These are phyloP conservation scores for Neofusicoccum laricinum DNA, from an alignment of 2,329 filamentous ascomycete genomes.

Conservation along the genomic window DNA sequence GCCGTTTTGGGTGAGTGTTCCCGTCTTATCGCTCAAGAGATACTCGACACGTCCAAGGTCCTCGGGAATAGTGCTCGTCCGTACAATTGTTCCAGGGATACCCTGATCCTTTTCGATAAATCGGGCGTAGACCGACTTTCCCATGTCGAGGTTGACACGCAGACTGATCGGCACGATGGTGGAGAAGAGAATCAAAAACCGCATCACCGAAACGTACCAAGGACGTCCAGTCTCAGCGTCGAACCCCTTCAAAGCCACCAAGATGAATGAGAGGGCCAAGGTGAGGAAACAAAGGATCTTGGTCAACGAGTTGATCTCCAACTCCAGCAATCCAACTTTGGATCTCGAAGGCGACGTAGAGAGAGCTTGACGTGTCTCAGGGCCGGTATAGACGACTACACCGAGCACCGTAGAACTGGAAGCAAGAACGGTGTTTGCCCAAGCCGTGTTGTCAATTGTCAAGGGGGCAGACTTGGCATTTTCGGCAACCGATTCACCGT, in stretches of 20 bases:
- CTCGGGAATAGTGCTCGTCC: constrained; percentile 96
- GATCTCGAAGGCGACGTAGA: constrained; percentile 90
- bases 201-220: constrained; percentile 97
- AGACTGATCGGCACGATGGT: constrained; percentile 97
- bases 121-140: constrained; percentile 92
- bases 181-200: constrained; percentile 98
- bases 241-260: constrained; percentile 86
- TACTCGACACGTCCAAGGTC: constrained; percentile 96
- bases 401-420: constrained; percentile 87
- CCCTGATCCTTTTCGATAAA: constrained; percentile 91
- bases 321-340: constrained; percentile 89
- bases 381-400: constrained; percentile 90
- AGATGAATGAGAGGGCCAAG: constrained; percentile 76
- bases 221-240: constrained; percentile 60
- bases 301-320: constrained; percentile 94
- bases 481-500: constrained; percentile 21
- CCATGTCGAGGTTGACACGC: constrained; percentile 94
- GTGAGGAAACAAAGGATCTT: constrained; percentile 94
- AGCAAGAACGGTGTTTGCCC: constrained; percentile 96
- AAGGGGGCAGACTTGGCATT: constrained; percentile 64
- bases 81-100: constrained; percentile 87
- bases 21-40: constrained; percentile 93
- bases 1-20: constrained; percentile 92
- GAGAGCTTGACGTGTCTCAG: constrained; percentile 88
- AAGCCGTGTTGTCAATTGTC: constrained; percentile 95